Evolutionary conservation across 2,329 filamentous ascomycete species (phyloP).

Genomic region (Penicillium hordei): DNA sequence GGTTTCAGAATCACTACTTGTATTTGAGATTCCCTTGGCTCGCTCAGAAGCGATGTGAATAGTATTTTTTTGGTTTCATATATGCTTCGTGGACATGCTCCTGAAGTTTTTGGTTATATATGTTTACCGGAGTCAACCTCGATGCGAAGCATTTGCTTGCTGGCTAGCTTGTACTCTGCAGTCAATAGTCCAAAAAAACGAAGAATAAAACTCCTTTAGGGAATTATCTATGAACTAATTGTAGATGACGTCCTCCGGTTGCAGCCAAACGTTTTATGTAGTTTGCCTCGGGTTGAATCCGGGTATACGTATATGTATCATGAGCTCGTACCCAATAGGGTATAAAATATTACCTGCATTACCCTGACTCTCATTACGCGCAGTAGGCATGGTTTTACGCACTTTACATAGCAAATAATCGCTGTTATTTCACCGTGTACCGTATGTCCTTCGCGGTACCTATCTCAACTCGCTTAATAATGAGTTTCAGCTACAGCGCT

Average conservation of each 20-base stretch:
- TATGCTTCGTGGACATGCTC: neutral
- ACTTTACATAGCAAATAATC: neutral
- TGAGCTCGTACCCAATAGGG: neutral
- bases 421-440: neutral
- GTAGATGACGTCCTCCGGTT: neutral
- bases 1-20: constrained; percentile 13
- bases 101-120: neutral
- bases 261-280: neutral
- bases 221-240: neutral
- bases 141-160: neutral
- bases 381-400: neutral
- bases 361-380: neutral
- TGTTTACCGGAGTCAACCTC: neutral
- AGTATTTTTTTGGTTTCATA: constrained; percentile 13
- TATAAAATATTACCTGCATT: neutral
- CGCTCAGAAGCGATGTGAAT: constrained; percentile 22
- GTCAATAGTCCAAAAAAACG: neutral
- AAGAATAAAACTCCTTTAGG: neutral
- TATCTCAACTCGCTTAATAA: neutral
- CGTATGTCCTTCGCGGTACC: neutral
- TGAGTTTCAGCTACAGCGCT: neutral
- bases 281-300: neutral
- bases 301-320: neutral
- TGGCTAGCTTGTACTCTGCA: neutral
- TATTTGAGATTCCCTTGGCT: constrained; percentile 28